Evolutionary conservation across 192 early-diverging fungal genomes (phyloP).

Genomic region (Rhizophagus clarus): DNA sequence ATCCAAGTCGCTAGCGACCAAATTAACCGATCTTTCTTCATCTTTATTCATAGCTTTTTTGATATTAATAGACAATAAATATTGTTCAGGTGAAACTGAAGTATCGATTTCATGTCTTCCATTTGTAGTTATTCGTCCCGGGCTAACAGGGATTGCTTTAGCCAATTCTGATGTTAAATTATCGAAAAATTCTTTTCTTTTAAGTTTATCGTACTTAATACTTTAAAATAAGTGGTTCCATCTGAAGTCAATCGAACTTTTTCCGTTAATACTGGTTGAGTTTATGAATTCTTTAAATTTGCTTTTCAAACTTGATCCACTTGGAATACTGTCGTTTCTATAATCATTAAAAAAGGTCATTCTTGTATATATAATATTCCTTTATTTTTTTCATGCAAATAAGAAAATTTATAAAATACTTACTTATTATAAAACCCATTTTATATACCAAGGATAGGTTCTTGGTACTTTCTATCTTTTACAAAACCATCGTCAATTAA

Average conservation of each 20-base stretch:
- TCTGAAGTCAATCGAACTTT: neutral
- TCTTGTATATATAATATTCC: no score
- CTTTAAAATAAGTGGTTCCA: neutral
- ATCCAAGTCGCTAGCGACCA: neutral
- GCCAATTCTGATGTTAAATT: neutral
- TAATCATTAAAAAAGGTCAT: neutral
- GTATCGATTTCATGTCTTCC: neutral
- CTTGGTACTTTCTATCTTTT: neutral
- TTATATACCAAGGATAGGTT: neutral
- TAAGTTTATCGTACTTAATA: neutral
- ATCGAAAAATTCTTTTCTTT: neutral
- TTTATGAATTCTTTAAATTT: neutral
- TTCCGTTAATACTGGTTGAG: neutral
- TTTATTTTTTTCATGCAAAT: no score
- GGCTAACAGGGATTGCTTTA: neutral
- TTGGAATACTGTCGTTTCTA: no score
- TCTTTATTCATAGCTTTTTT: neutral
- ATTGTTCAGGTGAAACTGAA: neutral
- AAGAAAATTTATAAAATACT: neutral
- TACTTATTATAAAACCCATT: neutral
- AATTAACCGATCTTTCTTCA: neutral
- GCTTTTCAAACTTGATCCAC: no score
- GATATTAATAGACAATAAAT: neutral
- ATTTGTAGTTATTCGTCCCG: neutral
- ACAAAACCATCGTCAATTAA: conserved; percentile 15